phyloP scores from a whole-genome alignment of 768 basidiomycete species.

The Plicaturopsis crispa region DNA sequence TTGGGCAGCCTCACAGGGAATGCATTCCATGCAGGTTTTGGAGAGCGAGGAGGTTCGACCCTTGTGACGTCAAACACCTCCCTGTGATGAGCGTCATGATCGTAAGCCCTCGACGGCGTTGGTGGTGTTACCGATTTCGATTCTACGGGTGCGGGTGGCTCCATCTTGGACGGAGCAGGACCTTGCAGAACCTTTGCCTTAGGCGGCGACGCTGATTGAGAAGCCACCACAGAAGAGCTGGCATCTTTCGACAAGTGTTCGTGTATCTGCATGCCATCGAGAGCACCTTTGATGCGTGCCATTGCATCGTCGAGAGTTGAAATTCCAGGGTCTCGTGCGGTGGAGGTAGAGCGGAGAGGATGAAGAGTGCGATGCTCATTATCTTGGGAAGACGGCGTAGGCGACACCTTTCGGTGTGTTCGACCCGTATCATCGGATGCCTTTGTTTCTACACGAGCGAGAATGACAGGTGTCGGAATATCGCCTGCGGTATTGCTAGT shows the following conservation, averaged over 20 bases:
- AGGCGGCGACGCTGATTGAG: slow-evolving; percentile 13
- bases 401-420: slow-evolving; percentile 1
- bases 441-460: too few relatives aligned
- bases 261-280: slow-evolving; percentile 56
- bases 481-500: too few relatives aligned
- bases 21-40: slow-evolving; percentile 28
- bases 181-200: slow-evolving; percentile 12
- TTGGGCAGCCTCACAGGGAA: slow-evolving; percentile 43
- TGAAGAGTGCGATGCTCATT: slow-evolving; percentile 10
- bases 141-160: slow-evolving; percentile 25
- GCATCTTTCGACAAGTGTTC: slow-evolving; percentile 28
- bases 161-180: slow-evolving; percentile 8
- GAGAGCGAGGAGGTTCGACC: slow-evolving; percentile 39
- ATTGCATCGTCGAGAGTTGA: slow-evolving; percentile 76
- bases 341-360: slow-evolving; percentile 9
- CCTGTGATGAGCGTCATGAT: slow-evolving; percentile 26
- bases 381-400: slow-evolving; percentile 4
- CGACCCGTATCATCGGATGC: too few relatives aligned
- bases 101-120: slow-evolving; percentile 27
- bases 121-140: slow-evolving; percentile 53
- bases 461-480: too few relatives aligned
- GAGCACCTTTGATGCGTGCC: slow-evolving; percentile 78
- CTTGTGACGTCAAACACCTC: slow-evolving; percentile 42
- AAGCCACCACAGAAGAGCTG: slow-evolving; percentile 10
- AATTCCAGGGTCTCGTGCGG: slow-evolving; percentile 42